phyloP scores from a whole-genome alignment of 768 basidiomycete genomes.

The Xerocomellus chrysenteron region DNA sequence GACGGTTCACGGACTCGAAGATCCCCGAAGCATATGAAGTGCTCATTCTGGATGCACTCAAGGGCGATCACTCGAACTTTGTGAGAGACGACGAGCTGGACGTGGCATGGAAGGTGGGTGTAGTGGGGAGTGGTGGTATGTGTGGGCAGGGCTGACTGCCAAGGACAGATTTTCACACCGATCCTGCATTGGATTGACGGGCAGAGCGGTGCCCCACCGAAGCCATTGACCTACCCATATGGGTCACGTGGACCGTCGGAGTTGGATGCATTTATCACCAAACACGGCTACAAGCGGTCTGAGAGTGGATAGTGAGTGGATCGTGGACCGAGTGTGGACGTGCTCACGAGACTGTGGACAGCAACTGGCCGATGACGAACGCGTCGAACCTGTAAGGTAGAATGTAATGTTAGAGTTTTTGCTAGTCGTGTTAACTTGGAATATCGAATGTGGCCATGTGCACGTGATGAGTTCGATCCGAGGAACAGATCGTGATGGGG shows the following conservation, averaged over 20 bases:
- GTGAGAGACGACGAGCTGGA: constrained; percentile 97
- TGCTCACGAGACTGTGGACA: neutral
- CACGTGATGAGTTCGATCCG: constrained; percentile 32
- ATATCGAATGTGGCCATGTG: constrained; percentile 6
- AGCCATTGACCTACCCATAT: constrained; percentile 80
- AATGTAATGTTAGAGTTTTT: neutral
- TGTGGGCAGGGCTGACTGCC: constrained; percentile 4
- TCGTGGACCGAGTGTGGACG: neutral
- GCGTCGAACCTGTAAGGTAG: constrained; percentile 24
- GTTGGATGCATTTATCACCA: constrained; percentile 70
- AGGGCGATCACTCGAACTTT: constrained; percentile 99
- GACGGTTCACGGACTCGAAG: constrained; percentile 83
- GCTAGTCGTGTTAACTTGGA: neutral
- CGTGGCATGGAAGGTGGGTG: constrained; percentile 88
- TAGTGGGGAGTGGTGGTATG: neutral
- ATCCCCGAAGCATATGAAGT: constrained; percentile 98
- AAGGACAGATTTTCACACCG: constrained; percentile 83
- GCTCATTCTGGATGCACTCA: constrained; percentile 92
- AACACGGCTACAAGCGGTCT: constrained; percentile 76
- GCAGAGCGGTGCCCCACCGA: constrained; percentile 60
- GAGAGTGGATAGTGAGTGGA: constrained; percentile 62
- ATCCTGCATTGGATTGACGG: constrained; percentile 97
- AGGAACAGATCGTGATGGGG: constrained; percentile 29
- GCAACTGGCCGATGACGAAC: constrained; percentile 29
- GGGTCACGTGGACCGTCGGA: constrained; percentile 93